phyloP scores from a whole-genome alignment of 768 basidiomycete species.

The Russula abietina region DNA sequence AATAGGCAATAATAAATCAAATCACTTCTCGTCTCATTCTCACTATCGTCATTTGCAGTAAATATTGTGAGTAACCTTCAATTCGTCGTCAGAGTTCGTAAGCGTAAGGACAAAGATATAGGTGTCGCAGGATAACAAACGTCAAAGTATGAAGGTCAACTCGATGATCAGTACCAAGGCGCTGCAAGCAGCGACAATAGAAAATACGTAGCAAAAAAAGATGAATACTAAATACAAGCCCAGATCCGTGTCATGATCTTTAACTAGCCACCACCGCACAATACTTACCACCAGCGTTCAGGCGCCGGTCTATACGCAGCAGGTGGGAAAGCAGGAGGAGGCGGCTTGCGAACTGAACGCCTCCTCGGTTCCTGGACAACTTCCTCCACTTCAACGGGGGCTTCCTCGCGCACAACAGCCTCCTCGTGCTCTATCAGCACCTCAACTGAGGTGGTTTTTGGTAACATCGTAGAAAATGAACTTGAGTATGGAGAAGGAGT shows the following conservation, averaged over 20 bases:
- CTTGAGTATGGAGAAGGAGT: slow-evolving; percentile 57
- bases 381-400: slow-evolving; percentile 35
- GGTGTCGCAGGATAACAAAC: slow-evolving; percentile 18
- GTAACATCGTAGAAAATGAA: slow-evolving; percentile 52
- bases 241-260: slow-evolving; percentile 17
- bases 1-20: too few species aligned
- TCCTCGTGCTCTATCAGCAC: slow-evolving; percentile 54
- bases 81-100: slow-evolving; percentile 25
- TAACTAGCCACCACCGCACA: slow-evolving; percentile 12
- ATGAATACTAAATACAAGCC: slow-evolving; percentile 23
- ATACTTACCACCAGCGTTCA: slow-evolving; percentile 23
- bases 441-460: slow-evolving; percentile 69
- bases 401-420: slow-evolving; percentile 29
- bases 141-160: slow-evolving; percentile 14
- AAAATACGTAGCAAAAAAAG: slow-evolving; percentile 17
- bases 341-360: slow-evolving; percentile 39
- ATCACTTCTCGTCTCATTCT: background rate
- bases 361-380: slow-evolving; percentile 39
- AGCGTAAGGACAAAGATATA: slow-evolving; percentile 11
- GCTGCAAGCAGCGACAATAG: slow-evolving; percentile 21
- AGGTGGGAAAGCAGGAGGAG: slow-evolving; percentile 42
- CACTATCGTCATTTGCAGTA: too few species aligned
- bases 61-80: slow-evolving; percentile 17
- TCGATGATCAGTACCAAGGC: slow-evolving; percentile 13
- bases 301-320: slow-evolving; percentile 27